Evolutionary conservation across 176 grass and related monocot genomes (phyloP), one percentile per base, ranked within the genome.

Genomic region (Eleusine coracana): DNA sequence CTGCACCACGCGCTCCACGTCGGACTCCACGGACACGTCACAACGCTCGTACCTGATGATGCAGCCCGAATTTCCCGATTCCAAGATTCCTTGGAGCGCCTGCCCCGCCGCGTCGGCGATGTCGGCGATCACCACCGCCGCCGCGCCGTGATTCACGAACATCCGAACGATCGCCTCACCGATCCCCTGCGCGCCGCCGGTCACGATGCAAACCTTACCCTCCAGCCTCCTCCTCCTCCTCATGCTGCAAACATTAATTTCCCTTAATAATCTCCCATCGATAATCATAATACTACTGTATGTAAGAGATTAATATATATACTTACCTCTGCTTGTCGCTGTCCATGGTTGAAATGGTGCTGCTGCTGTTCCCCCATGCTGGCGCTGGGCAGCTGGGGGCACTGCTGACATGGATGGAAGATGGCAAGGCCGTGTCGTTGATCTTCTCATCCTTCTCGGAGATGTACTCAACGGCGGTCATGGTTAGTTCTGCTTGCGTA

Each of bases 181-280:
- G 64, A 97, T 93, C 18, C 94, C 94, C 13, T 70, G 73, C 56
- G 88, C 78, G n/a, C 88, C 94, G 56, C 94, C 91, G 15, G 91
- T 97, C 13, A 96, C 88, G 36, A 96, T 85, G 36, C 84, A 86
- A 13, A 93, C 88, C 89, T 93, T 96, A 18, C 94, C 94, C 42
- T 96, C 88, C 56, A 93, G 70, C 74, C 90, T 83, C 16, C 51
- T 20, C 9, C 51, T 20, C 9, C 45, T 11, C 44, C 64, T 34
- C 31, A 34, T 34, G 31, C 31, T 34, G 31, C 31, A 34, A 34
- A 34, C 31, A 34, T 2, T 34, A 34, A 34, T 34, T 34, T 34
- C 31, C 31, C 31, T 34, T 34, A 34, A 2, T 34, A 34, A 34
- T 34, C 31, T 34, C 31, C 31, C 42, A 12, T 60, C 7, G 9